Evolutionary conservation across 306 rosid genomes (phyloP).

Genomic region (Potentilla sterilis): DNA sequence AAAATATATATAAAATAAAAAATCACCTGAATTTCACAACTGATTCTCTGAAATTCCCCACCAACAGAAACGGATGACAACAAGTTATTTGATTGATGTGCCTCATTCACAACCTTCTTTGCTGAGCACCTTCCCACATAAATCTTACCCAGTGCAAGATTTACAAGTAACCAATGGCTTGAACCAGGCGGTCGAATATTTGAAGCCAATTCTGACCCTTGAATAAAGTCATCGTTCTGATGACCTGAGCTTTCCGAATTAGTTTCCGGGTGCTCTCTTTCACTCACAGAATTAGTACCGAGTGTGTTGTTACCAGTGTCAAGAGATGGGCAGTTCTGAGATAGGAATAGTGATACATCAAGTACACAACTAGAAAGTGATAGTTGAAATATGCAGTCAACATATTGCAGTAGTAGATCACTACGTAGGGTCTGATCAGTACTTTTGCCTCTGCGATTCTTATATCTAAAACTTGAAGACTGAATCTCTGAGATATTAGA

Average conservation of each 20-base stretch:
- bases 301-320: constrained; percentile 30
- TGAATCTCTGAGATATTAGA: constrained; percentile 47
- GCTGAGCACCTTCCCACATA: constrained; percentile 58
- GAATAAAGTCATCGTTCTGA: constrained; percentile 32
- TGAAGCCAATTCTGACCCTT: constrained; percentile 38
- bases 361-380: constrained; percentile 54
- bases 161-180: constrained; percentile 51
- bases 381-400: constrained; percentile 58
- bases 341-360: constrained; percentile 34
- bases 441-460: constrained; percentile 39
- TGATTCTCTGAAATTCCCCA: constrained; percentile 52
- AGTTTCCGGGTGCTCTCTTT: constrained; percentile 34
- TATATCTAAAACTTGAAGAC: constrained; percentile 48
- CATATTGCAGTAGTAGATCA: constrained; percentile 42
- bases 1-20: not conserved
- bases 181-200: constrained; percentile 27
- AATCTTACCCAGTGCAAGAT: constrained; percentile 45
- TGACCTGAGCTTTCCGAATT: constrained; percentile 38
- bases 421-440: constrained; percentile 40
- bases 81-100: constrained; percentile 52
- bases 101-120: constrained; percentile 53
- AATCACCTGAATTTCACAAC: constrained; percentile 75
- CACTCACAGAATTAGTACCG: constrained; percentile 31
- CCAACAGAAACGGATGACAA: constrained; percentile 54
- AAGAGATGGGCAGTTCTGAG: constrained; percentile 40